These are phyloP conservation scores for Malus orientalis DNA, from an alignment of 306 rosid species.

Conservation along the genomic window DNA sequence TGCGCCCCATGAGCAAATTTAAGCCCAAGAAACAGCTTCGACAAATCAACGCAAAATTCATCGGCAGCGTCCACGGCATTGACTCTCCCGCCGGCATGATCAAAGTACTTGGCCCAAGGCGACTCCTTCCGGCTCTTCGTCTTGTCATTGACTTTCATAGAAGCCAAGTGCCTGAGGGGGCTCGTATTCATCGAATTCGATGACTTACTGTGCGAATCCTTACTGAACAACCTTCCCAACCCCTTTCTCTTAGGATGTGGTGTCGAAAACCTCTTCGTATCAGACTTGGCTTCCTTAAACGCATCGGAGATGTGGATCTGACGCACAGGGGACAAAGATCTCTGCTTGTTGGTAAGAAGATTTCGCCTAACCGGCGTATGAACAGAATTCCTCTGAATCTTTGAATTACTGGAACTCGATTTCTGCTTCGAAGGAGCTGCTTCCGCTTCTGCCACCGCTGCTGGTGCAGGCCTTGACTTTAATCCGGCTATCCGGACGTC, in stretches of 20 bases:
- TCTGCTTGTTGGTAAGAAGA: constrained; percentile 34
- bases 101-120: constrained; percentile 65
- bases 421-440: constrained; percentile 11
- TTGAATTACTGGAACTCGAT: constrained; percentile 7
- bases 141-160: constrained; percentile 36
- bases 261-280: constrained; percentile 60
- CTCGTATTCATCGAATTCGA: constrained; percentile 26
- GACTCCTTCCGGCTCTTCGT: constrained; percentile 47
- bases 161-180: constrained; percentile 37
- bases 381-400: neutral
- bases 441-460: neutral
- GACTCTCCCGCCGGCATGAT: constrained; percentile 64
- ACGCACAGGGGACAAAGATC: constrained; percentile 80
- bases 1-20: constrained; percentile 96
- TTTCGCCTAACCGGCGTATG: constrained; percentile 14
- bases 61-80: constrained; percentile 66
- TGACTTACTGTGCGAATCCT: constrained; percentile 27
- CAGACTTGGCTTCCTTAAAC: constrained; percentile 67
- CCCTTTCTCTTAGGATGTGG: constrained; percentile 53
- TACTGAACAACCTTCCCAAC: constrained; percentile 32
- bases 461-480: constrained; percentile 35
- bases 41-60: constrained; percentile 70
- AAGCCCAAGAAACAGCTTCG: constrained; percentile 69
- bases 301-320: constrained; percentile 35
- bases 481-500: constrained; percentile 25